These are phyloP conservation scores for Rhizopogon rudus DNA, from an alignment of 768 basidiomycete genomes.

Conservation along the genomic window DNA sequence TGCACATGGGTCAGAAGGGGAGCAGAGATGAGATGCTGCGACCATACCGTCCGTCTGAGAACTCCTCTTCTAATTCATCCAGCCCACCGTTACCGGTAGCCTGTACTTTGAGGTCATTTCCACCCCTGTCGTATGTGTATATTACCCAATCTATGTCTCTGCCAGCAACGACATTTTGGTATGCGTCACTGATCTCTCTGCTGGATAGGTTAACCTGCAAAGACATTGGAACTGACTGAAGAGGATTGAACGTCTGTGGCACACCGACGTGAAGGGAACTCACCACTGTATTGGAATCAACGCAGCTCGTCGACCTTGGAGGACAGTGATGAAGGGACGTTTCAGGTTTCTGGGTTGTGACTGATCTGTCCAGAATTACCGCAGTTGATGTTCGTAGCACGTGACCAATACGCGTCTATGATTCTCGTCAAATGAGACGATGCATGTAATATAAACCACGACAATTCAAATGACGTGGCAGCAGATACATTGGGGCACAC, in stretches of 20 bases:
- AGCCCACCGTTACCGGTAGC: slow-evolving; percentile 82
- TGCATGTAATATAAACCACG: too few relatives aligned
- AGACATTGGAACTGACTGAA: slow-evolving; percentile 47
- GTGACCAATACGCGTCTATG: not conserved
- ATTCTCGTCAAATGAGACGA: too few relatives aligned
- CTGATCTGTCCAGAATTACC: not conserved
- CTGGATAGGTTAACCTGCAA: slow-evolving; percentile 76
- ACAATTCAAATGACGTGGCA: too few relatives aligned
- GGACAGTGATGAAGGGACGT: slow-evolving; percentile 1
- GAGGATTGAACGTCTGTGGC: not conserved
- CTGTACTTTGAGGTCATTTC: slow-evolving; percentile 87
- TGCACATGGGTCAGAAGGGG: slow-evolving; percentile 25
- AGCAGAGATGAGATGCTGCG: slow-evolving; percentile 1
- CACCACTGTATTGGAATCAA: not conserved
- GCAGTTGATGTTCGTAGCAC: slow-evolving; percentile 1
- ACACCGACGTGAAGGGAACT: not conserved
- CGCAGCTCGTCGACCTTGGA: not conserved
- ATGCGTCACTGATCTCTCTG: slow-evolving; percentile 66
- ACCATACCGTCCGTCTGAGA: slow-evolving; percentile 83
- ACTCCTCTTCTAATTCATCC: slow-evolving; percentile 90
- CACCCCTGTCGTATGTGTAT: slow-evolving; percentile 75
- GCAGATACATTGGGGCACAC: too few relatives aligned
- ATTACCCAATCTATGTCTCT: slow-evolving; percentile 72
- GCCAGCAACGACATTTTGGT: slow-evolving; percentile 67
- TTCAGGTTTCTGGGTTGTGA: not conserved